Base-by-base conservation (phyloP, 1,284 basidiomycete genomes). In the Ceratobasidium sp. region DNA sequence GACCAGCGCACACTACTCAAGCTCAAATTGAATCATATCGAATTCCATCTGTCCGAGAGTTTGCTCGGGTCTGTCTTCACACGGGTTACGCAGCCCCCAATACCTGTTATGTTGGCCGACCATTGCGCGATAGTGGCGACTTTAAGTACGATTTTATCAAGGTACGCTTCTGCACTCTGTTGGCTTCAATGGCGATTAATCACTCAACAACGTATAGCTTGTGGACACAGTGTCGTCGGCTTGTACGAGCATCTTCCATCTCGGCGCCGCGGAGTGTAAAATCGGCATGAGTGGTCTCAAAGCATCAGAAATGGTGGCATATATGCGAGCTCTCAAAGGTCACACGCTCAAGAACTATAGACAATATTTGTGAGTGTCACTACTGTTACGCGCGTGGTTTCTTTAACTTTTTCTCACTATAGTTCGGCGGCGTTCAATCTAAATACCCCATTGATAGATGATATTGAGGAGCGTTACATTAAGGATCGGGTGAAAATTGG, bases 91-190 rank as follows among this genome's bases (percentile, higher is more conserved):
- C 26, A 2, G 49, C 68, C 23, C 53, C 68, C 6, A 71, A 55
- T 26, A 71, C 68, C 20, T 71, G 28, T 26, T 71, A 56, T 42
- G 53, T 71, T 7, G 68, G 68, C 2, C 68, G 68, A 13, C 68
- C 68, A 13, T 53, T 58, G 12, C 28, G 28, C 13, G 68, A 71
- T n/a, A 71, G 51, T 56, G 28, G 68, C 3, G 68, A 33, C 3
- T 49, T 71, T 53, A 58, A 55, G 51, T 55, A 56, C 13, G 68
- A 71, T 33, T 71, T 71, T 71, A 71, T 71, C 68, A 71, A 71
- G 68, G 68, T 71, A 42, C n/a, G n/a, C n/a, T n/a, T n/a, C n/a
- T n/a, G n/a, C n/a, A n/a, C n/a, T n/a, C n/a, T n/a, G n/a, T n/a
- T n/a, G n/a, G n/a, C n/a, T n/a, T n/a, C n/a, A n/a, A n/a, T n/a